phyloP scores from a whole-genome alignment of 257 asterid genomes.

The Avicennia marina region DNA sequence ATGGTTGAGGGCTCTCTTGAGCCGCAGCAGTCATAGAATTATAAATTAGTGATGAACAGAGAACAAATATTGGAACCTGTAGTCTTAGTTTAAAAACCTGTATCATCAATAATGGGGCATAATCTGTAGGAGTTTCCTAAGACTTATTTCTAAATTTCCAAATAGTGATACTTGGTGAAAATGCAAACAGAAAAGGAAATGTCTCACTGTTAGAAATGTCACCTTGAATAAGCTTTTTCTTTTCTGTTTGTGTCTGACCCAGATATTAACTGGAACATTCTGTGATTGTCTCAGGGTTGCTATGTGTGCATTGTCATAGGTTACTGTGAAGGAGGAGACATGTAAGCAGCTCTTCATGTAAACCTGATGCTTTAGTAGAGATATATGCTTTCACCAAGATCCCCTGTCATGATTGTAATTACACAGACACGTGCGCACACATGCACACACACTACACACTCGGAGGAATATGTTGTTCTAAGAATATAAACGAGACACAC shows the following conservation, averaged over 20 bases:
- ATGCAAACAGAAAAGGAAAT: too few species aligned
- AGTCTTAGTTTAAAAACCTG: background rate
- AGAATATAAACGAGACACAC: background rate
- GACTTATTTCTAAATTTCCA: slow-evolving; percentile 4
- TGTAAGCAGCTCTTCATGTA: slow-evolving; percentile 45
- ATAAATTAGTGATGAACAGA: background rate
- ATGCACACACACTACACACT: background rate
- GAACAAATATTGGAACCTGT: background rate
- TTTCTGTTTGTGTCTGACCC: slow-evolving; percentile 8
- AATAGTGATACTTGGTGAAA: too few species aligned
- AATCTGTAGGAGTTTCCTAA: background rate
- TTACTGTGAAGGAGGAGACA: slow-evolving; percentile 97
- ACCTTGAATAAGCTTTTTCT: background rate
- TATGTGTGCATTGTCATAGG: slow-evolving; percentile 91
- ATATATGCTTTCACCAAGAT: slow-evolving; percentile 2
- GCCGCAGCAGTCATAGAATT: slow-evolving; percentile 6
- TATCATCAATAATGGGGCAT: background rate
- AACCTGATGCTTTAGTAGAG: slow-evolving; percentile 2
- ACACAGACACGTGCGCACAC: background rate
- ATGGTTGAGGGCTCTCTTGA: slow-evolving; percentile 1
- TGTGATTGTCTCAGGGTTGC: slow-evolving; percentile 66
- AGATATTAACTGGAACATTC: slow-evolving; percentile 5
- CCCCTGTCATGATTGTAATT: background rate
- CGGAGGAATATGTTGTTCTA: slow-evolving; percentile 6
- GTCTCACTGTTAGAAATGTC: background rate